phyloP scores from a whole-genome alignment of 1,284 basidiomycete genomes.

The Quambalaria eucalypti region DNA sequence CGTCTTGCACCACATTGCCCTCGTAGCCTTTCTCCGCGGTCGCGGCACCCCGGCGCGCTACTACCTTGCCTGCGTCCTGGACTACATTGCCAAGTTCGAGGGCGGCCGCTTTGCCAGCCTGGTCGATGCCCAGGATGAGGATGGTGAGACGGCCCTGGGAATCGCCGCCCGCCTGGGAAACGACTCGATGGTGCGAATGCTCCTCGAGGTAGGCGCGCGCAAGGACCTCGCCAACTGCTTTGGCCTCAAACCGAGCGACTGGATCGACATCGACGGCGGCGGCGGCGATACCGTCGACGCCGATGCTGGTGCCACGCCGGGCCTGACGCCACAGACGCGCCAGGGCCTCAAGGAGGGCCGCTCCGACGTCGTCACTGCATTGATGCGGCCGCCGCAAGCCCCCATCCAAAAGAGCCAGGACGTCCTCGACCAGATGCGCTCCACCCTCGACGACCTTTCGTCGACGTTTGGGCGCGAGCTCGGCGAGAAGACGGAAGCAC shows the following conservation, averaged over 20 bases:
- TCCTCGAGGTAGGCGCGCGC: slow-evolving; percentile 89
- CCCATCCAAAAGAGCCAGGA: slow-evolving; percentile 77
- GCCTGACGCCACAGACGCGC: not conserved
- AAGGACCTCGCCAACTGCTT: slow-evolving; percentile 84
- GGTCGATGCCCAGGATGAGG: slow-evolving; percentile 85
- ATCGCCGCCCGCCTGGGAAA: slow-evolving; percentile 91
- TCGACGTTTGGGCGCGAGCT: slow-evolving; percentile 76
- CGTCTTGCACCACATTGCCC: slow-evolving; percentile 87
- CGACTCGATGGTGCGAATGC: slow-evolving; percentile 70
- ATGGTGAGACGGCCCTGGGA: slow-evolving; percentile 92
- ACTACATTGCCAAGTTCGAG: slow-evolving; percentile 55
- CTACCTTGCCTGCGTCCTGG: slow-evolving; percentile 82
- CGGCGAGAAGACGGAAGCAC: slow-evolving; percentile 71
- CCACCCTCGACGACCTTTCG: slow-evolving; percentile 62
- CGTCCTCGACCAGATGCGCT: slow-evolving; percentile 60
- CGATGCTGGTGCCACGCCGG: not conserved
- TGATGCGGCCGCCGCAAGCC: slow-evolving; percentile 50
- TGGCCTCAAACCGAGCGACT: slow-evolving; percentile 83
- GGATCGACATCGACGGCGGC: slow-evolving; percentile 51
- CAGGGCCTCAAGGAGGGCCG: not conserved
- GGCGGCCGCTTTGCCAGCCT: slow-evolving; percentile 48
- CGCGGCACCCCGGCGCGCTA: slow-evolving; percentile 74
- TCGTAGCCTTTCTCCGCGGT: slow-evolving; percentile 81
- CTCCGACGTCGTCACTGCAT: slow-evolving; percentile 53
- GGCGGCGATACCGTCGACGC: not conserved